Evolutionary conservation across 805 yeast species (phyloP), one percentile per base, ranked within the genome.

Genomic region (Blastobotrys peoriensis): DNA sequence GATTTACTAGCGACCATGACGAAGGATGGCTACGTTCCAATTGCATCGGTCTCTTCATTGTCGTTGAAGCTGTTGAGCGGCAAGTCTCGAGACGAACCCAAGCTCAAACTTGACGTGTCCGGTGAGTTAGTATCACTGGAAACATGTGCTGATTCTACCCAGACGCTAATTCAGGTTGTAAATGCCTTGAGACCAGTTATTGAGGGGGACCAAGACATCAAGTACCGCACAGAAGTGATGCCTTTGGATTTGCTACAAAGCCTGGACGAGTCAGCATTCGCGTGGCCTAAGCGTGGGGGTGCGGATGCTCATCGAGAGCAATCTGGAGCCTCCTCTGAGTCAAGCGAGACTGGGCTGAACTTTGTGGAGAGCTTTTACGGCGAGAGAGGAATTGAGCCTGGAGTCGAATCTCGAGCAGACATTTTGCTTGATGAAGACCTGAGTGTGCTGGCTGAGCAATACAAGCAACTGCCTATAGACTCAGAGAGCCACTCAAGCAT

Each of bases 131-230:
- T 54, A 6, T 40, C 48, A 9, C 25, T 57, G 36, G 51, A 51
- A 16, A 43, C 55, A 44, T 88, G 96, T 66, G 91, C 96, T 1
- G 98, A 89, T 59, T 86, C 96, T 0, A 72, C 80, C 0, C 83
- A 86, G 55, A 76, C 91, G 9, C 61, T 89, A 35, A 49, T 78
- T 2, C 94, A 83, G 49, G 55, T 85, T 5, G 51, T 81, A 6
- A 79, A 76, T 47, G 95, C 87, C 55, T 66, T 89, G 54, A 85
- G 83, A 53, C 77, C 76, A 10, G 88, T 89, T 0, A 62, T 85
- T 1, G 79, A 83, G 48, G 46, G 46, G 33, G 68, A 71, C 0
- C 79, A 79, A 48, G 77, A 76, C 2, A 75, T 76, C 28, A 84
- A 79, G 61, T 83, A 74, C 59, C 76, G 70, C 40, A 56, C 63